phyloP scores from a whole-genome alignment of 139 green algal species.

The Chlamydomonas schloesseri region DNA sequence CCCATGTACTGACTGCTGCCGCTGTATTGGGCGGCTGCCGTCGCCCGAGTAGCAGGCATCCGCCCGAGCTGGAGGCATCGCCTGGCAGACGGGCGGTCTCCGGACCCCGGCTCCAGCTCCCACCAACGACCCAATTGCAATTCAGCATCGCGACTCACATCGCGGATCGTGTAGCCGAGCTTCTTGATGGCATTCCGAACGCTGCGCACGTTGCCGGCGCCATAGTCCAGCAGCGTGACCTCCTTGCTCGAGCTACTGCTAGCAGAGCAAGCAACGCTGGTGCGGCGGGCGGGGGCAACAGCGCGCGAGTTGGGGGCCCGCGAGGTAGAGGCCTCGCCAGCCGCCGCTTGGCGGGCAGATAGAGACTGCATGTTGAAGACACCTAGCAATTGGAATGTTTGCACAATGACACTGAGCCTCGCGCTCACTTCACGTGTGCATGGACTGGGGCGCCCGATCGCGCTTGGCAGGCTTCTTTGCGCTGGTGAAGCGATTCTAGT shows the following conservation, averaged over 20 bases:
- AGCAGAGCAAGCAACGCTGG: not conserved
- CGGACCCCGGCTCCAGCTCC: too few relatives aligned
- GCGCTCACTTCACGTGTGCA: too few relatives aligned
- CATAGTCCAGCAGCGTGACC: conserved; percentile 98
- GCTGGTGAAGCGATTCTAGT: too few relatives aligned
- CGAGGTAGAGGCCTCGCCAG: conserved; percentile 19
- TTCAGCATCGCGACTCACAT: conserved; percentile 70
- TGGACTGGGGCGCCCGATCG: not conserved
- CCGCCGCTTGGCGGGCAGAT: not conserved
- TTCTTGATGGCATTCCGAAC: conserved; percentile 96
- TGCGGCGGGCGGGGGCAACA: not conserved
- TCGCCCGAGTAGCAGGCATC: too few relatives aligned
- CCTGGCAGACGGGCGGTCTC: too few relatives aligned
- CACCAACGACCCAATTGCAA: too few relatives aligned
- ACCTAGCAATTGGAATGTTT: not conserved
- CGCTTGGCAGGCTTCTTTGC: not conserved
- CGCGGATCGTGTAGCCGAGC: conserved; percentile 92
- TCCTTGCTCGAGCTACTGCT: conserved; percentile 46
- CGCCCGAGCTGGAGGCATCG: too few relatives aligned
- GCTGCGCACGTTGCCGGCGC: conserved; percentile 97
- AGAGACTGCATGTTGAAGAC: not conserved
- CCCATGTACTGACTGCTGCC: too few relatives aligned
- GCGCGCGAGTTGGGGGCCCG: not conserved
- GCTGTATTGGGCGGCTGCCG: too few relatives aligned
- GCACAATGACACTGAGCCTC: too few relatives aligned